Evolutionary conservation across 1,284 basidiomycete species (phyloP).

Genomic region (Heterobasidion irregulare): DNA sequence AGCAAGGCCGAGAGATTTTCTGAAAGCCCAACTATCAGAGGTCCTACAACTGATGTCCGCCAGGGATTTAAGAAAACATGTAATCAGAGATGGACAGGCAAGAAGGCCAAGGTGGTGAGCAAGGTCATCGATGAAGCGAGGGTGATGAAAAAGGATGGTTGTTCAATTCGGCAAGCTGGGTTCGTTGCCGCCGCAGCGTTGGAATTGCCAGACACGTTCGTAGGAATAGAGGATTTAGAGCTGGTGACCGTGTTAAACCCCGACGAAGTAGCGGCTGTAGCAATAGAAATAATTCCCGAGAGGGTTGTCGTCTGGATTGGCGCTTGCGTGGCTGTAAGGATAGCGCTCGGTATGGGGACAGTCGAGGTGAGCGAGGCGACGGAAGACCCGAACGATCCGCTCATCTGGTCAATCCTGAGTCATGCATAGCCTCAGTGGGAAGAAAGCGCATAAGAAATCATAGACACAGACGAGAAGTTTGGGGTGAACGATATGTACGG

Average conservation of each 20-base stretch:
- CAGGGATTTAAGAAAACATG: neutral
- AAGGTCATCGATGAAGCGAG: neutral
- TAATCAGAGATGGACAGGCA: neutral
- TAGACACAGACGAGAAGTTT: conserved; percentile 37
- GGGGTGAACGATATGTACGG: conserved; percentile 41
- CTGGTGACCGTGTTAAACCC: neutral
- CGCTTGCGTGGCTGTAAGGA: conserved; percentile 11
- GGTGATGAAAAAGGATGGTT: too few species aligned
- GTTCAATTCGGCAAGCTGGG: too few species aligned
- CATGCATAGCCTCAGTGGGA: conserved; percentile 1
- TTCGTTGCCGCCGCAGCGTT: too few species aligned
- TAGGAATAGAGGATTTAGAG: neutral
- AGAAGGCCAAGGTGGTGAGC: neutral
- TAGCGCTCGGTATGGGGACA: conserved; percentile 35
- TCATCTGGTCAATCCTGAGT: conserved; percentile 46
- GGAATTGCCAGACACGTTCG: too few species aligned
- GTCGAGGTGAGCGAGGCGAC: conserved; percentile 38
- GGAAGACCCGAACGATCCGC: conserved; percentile 42
- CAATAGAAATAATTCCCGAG: neutral
- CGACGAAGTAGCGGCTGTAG: neutral
- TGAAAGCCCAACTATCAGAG: too few species aligned
- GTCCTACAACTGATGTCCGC: too few species aligned
- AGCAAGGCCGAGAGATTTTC: too few species aligned
- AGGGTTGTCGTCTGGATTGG: conserved; percentile 10
- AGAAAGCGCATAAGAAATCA: conserved; percentile 2